These are phyloP conservation scores for Sambucus nigra DNA, from an alignment of 129 eudicot genomes.

Conservation along the genomic window DNA sequence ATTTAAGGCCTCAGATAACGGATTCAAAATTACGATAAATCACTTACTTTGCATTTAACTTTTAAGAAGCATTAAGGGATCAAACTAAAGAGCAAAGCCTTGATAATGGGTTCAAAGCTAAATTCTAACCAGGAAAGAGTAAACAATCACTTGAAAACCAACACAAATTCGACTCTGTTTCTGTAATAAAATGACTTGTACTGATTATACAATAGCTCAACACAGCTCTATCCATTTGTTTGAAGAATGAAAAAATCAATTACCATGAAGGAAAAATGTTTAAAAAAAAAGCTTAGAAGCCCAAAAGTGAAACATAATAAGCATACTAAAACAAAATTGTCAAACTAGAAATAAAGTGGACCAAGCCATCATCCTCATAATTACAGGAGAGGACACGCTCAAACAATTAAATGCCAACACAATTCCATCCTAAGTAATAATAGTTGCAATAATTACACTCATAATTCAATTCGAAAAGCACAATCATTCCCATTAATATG, in stretches of 20 bases:
- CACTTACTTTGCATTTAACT: neutral
- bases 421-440: neutral
- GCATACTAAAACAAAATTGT: neutral
- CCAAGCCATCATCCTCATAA: conserved; percentile 22
- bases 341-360: conserved; percentile 12
- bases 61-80: too few species aligned
- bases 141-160: neutral
- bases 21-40: too few species aligned
- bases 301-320: too few species aligned
- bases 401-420: conserved; percentile 10
- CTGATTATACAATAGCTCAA: neutral
- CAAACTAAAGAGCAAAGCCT: too few species aligned
- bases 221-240: neutral
- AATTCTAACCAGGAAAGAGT: too few species aligned
- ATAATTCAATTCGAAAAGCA: conserved; percentile 10
- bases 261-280: neutral
- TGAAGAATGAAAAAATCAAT: neutral
- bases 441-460: neutral
- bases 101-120: too few species aligned
- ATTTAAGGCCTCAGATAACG: neutral
- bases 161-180: neutral
- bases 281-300: neutral
- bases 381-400: conserved; percentile 12
- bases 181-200: neutral
- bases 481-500: conserved; percentile 27